phyloP scores from a whole-genome alignment of 2,329 filamentous ascomycete genomes.

The Penicillium sp. region DNA sequence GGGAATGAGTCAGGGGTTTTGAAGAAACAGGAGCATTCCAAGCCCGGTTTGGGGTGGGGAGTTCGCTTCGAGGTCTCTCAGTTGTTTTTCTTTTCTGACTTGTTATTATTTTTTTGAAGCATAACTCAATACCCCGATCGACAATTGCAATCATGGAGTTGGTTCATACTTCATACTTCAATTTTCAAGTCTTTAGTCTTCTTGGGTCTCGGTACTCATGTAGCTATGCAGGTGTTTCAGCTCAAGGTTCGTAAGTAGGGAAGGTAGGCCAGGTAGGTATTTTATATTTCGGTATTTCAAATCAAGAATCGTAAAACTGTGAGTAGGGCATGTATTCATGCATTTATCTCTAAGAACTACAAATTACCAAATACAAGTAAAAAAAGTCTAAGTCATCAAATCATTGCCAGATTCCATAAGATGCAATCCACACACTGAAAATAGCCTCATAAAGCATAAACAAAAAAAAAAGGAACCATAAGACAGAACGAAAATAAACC shows the following conservation, averaged over 20 bases:
- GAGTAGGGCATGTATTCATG: too few species aligned
- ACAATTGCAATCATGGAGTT: conserved; percentile 17
- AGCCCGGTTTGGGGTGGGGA: background rate
- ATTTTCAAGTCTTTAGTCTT: too few species aligned
- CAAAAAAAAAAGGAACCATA: background rate
- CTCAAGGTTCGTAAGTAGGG: too few species aligned
- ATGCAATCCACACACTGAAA: background rate
- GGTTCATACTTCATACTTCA: background rate
- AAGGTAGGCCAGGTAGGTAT: too few species aligned
- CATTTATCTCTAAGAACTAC: background rate
- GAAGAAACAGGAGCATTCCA: background rate
- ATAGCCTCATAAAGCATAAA: background rate
- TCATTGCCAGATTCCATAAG: background rate
- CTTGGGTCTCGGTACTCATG: too few species aligned
- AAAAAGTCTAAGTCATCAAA: background rate
- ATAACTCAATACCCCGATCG: conserved; percentile 23
- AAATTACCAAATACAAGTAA: background rate
- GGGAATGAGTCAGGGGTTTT: too few species aligned
- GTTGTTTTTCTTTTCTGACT: conserved; percentile 1
- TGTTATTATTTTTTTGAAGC: conserved; percentile 18
- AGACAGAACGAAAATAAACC: background rate
- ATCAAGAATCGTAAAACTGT: too few species aligned
- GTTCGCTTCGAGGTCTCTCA: background rate
- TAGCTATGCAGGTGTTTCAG: too few species aligned
- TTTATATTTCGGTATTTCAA: too few species aligned